Percentiles rank a stretch among this genome's conserved stretches.
phyloP scores from a whole-genome alignment of 129 eudicot genomes.

The Flaveria linearis region DNA sequence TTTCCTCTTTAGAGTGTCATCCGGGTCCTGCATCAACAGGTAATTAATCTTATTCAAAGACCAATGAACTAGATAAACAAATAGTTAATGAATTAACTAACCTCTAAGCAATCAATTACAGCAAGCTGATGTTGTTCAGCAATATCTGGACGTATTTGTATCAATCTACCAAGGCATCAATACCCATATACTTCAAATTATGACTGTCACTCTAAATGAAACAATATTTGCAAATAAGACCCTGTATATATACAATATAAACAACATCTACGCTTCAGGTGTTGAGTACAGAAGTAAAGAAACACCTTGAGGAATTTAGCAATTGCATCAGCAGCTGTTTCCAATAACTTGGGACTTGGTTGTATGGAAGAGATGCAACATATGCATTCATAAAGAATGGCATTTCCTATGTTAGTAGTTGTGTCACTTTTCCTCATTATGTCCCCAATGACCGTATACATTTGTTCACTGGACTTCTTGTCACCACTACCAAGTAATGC shows the following conservation, averaged over 20 bases:
- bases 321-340: slow-evolving; percentile 93
- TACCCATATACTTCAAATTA: slow-evolving; percentile 94
- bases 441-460: slow-evolving; percentile 92
- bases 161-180: slow-evolving; percentile 96
- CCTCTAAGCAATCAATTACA: slow-evolving; percentile 99
- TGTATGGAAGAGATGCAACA: slow-evolving; percentile 85
- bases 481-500: slow-evolving; percentile 88
- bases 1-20: slow-evolving; percentile 96
- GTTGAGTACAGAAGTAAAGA: too few species aligned
- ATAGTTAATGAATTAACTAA: slow-evolving; percentile 35
- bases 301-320: slow-evolving; percentile 76
- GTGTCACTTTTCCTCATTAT: slow-evolving; percentile 88
- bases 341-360: slow-evolving; percentile 83
- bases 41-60: not conserved
- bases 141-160: slow-evolving; percentile 85
- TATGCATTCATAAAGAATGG: slow-evolving; percentile 88
- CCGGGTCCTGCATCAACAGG: slow-evolving; percentile 75
- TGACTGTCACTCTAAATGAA: slow-evolving; percentile 87
- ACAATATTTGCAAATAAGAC: slow-evolving; percentile 33
- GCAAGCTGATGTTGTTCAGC: slow-evolving; percentile 99
- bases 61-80: not conserved
- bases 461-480: slow-evolving; percentile 90
- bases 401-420: slow-evolving; percentile 90
- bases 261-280: slow-evolving; percentile 17
- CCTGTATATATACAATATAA: not conserved